Percentiles rank a stretch among this genome's conserved stretches.
Evolutionary conservation across 1,284 basidiomycete genomes (phyloP).

Genomic region (Microbotryomycetes sp.): DNA sequence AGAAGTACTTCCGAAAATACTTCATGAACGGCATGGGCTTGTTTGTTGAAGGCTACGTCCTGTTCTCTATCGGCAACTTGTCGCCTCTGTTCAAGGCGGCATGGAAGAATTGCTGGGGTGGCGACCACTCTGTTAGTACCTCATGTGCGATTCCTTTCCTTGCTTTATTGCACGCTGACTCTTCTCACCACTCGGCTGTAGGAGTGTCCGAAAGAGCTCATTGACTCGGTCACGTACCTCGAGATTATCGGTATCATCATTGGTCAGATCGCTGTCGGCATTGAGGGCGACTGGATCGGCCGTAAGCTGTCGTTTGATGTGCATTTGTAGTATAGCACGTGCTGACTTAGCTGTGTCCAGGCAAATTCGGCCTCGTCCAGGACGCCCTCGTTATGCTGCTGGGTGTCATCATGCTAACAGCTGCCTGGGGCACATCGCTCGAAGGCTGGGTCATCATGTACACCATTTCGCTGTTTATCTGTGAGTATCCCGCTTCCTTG

Average conservation of each 20-base stretch:
- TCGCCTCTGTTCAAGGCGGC: constrained; percentile 46
- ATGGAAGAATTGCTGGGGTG: constrained; percentile 49
- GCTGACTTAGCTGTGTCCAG: no score
- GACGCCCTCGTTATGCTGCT: constrained; percentile 43
- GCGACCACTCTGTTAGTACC: constrained; percentile 44
- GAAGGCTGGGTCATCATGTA: constrained; percentile 53
- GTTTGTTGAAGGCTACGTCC: constrained; percentile 48
- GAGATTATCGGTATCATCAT: constrained; percentile 50
- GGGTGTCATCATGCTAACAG: constrained; percentile 50
- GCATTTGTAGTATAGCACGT: no score
- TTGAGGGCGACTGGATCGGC: constrained; percentile 53
- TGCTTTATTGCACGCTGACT: constrained; percentile 4
- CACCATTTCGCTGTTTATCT: constrained; percentile 46
- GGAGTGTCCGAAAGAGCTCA: not conserved
- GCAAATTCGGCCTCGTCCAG: constrained; percentile 34
- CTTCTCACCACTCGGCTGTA: not conserved
- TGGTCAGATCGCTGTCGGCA: constrained; percentile 50
- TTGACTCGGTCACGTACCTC: constrained; percentile 40
- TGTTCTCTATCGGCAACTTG: constrained; percentile 52
- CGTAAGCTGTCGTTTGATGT: no score
- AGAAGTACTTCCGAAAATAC: constrained; percentile 47
- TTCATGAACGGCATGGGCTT: constrained; percentile 49
- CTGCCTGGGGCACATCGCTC: constrained; percentile 48
- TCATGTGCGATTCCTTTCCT: constrained; percentile 31
- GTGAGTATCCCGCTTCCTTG: constrained; percentile 45